Evolutionary conservation across 495 filamentous ascomycete genomes (phyloP), one percentile per base, ranked within the genome.

Genomic region (Astrothelium macrocarpum): DNA sequence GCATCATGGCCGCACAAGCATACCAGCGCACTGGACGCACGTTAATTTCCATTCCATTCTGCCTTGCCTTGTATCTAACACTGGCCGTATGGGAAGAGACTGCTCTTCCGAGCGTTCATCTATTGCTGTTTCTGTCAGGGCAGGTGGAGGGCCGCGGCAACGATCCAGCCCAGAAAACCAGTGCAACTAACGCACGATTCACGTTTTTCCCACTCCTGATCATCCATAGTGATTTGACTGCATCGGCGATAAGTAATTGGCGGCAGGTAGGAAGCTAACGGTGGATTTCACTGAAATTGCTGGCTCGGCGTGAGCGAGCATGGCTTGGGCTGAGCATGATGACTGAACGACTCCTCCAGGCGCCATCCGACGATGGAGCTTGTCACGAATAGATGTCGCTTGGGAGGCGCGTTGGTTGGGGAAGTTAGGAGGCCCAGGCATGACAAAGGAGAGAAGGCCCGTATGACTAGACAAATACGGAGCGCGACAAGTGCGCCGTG

Each of bases 401-500:
- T 56, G 49, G 49, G 0, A 16, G 49, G 9, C 7, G 23, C 23
- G 49, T 56, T 56, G 49, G 49, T 56, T 56, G 49, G 49, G 9
- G 20, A 25, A 56, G 20, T n/a, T 26, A 56, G 49, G 49, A 56
- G 49, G 49, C 49, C 49, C 20, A 2, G 2, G 7, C 20, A 28
- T 26, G 49, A 28, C 20, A 20, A 28, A 9, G 49, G 20, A 25
- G 23, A 29, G 12, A 25, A 56, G 23, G 49, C 25, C 49, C 49
- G 49, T 26, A 56, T 56, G 49, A 56, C 49, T 56, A 56, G 49
- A 56, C 49, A 56, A 20, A 56, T 56, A 56, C 49, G 49, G 49
- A 56, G 49, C 49, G 25, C 12, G 23, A 12, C 12, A 9, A 26
- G 25, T 56, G 2, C 49, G n/a, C 25, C 20, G 20, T 7, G 25